Conservation (phyloP, 768 basidiomycete genomes). For the Calocybe gangraenosa region DNA sequence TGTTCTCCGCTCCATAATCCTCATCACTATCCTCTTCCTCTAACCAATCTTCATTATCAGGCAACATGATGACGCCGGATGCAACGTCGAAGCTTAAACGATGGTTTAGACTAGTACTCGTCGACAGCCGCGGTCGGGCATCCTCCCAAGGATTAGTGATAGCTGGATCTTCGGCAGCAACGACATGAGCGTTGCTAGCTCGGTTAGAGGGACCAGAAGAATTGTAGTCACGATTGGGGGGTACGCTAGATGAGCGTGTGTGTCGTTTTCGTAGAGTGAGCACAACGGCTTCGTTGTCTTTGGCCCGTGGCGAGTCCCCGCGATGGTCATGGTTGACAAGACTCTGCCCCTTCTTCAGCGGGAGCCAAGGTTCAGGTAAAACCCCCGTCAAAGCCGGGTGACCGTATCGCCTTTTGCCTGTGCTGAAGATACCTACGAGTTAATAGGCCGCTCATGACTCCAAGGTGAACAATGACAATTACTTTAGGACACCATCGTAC, state of each 20-base stretch:
- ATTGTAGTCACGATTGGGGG: constrained; percentile 15
- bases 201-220: constrained; percentile 13
- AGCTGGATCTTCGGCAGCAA: constrained; percentile 21
- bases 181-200: constrained; percentile 6
- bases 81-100: constrained; percentile 82
- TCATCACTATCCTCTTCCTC: constrained; percentile 46
- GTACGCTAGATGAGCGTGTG: constrained; percentile 28
- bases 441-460: constrained; percentile 7
- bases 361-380: constrained; percentile 92
- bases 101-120: constrained; percentile 36
- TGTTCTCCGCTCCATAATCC: constrained; percentile 35
- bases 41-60: constrained; percentile 69
- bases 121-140: constrained; percentile 23
- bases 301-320: constrained; percentile 29
- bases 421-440: constrained; percentile 39
- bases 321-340: constrained; percentile 56
- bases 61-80: constrained; percentile 85
- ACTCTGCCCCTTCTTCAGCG: constrained; percentile 78
- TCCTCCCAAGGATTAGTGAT: constrained; percentile 66
- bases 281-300: constrained; percentile 67
- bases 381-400: constrained; percentile 94
- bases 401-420: constrained; percentile 91
- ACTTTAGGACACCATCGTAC: constrained; percentile 93
- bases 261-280: constrained; percentile 76
- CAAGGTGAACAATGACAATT: constrained; percentile 14